Percentiles rank a stretch among this genome's conserved stretches.
Evolutionary conservation across 768 basidiomycete genomes (phyloP).

Genomic region (Hygrocybe coccinea): DNA sequence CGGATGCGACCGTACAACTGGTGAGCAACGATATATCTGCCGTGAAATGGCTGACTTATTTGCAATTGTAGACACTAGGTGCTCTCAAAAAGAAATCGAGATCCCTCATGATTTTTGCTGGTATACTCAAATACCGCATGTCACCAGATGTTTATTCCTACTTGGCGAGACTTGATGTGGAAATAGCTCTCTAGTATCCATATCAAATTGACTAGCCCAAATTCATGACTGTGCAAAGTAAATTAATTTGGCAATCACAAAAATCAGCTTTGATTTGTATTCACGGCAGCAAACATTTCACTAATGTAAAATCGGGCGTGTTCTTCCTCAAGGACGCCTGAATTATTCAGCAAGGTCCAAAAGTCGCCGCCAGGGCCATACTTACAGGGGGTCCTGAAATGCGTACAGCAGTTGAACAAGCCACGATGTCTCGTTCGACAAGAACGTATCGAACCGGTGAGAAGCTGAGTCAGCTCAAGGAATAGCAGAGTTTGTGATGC

Average conservation of each 20-base stretch:
- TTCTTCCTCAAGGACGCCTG: conserved; percentile 95
- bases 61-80: conserved; percentile 49
- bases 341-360: conserved; percentile 94
- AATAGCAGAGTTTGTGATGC: conserved; percentile 2
- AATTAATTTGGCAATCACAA: no score
- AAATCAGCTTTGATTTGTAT: no score
- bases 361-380: conserved; percentile 99
- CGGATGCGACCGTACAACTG: conserved; percentile 74
- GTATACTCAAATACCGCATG: conserved; percentile 84
- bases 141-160: conserved; percentile 87
- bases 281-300: conserved; percentile 95
- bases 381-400: conserved; percentile 89
- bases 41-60: conserved; percentile 3
- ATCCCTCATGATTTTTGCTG: conserved; percentile 83
- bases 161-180: conserved; percentile 78
- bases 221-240: no score
- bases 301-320: conserved; percentile 95
- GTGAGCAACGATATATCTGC: conserved; percentile 36
- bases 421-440: conserved; percentile 97
- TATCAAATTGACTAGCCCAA: no score
- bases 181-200: conserved; percentile 58
- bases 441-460: conserved; percentile 93
- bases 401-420: conserved; percentile 91
- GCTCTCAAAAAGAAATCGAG: conserved; percentile 74
- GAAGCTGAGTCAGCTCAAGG: conserved; percentile 3